Base-by-base conservation (phyloP, 2,329 filamentous ascomycete species). In the Scedosporium minutisporum region DNA sequence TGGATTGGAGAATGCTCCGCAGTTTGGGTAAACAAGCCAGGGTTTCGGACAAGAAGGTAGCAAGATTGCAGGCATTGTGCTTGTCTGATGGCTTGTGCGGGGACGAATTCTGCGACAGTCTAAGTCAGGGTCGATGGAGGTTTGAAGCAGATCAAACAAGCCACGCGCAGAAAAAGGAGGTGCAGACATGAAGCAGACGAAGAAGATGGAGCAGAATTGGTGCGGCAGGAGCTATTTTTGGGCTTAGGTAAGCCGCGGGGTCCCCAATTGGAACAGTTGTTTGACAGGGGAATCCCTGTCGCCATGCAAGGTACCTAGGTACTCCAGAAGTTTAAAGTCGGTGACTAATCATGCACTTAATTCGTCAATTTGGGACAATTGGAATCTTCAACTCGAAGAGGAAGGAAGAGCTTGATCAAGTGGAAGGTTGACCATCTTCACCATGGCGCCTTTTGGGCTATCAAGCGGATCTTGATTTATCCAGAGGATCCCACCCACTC, bases 81-180 rank as follows among this genome's bases (percentile, higher is more conserved):
- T 18, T 48, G 18, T 48, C 44, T 18, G 44, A 21, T 21, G 42
- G 44, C 51, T 55, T 55, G 51, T 55, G 51, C 51, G 51, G 21
- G 51, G 51, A 55, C 10, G 14, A 12, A 55, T 58, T 41, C 55
- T 58, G 55, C 33, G 33, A 58, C 55, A 58, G n/a, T 7, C 14
- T 18, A 41, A 38, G 55, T 58, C 55, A 38, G 33, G 55, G 55
- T 38, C 27, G 25, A 18, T 33, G 55, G 55, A 33, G 55, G 55
- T 18, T 58, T 38, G 27, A 58, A 25, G 55, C 33, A 33, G 55
- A 58, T 58, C 55, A 58, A 41, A 58, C 55, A 58, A 41, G 55
- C 27, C 27, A 29, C 41, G 55, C 55, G 55, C 23, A 23, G 25
- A 41, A 33, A 27, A 16, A 23, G 55, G 27, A 33, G 27, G 9